A percentile compares a stretch with the other conserved stretches of the same genome.
Conservation (phyloP, 1,284 basidiomycete species). For the Ceratobasidium papillatum region DNA sequence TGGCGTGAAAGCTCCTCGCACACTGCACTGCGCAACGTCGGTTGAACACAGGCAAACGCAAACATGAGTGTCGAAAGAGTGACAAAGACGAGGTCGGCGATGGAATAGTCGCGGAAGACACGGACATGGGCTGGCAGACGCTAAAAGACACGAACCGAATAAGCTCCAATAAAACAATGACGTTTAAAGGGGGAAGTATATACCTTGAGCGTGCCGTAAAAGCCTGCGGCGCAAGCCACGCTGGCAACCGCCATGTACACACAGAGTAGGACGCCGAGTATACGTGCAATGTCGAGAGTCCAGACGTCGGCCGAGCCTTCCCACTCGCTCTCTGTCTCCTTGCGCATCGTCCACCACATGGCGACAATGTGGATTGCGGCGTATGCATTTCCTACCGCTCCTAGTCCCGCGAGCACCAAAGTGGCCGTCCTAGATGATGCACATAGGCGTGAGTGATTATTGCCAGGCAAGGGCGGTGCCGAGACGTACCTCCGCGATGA, state of each 20-base stretch:
- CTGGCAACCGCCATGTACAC: conserved; percentile 71
- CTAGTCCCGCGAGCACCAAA: conserved; percentile 63
- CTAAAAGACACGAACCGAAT: conserved; percentile 51
- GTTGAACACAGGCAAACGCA: conserved; percentile 67
- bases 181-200: conserved; percentile 34
- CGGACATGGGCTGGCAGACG: conserved; percentile 64
- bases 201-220: conserved; percentile 74
- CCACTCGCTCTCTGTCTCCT: conserved; percentile 65
- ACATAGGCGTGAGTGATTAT: not conserved
- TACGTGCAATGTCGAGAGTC: conserved; percentile 66
- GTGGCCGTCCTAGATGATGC: conserved; percentile 43
- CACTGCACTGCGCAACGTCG: conserved; percentile 61
- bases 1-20: conserved; percentile 78
- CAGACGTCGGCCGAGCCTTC: conserved; percentile 67
- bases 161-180: conserved; percentile 3
- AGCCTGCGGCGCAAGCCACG: conserved; percentile 66
- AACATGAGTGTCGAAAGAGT: conserved; percentile 63
- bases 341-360: conserved; percentile 64
- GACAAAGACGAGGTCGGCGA: conserved; percentile 75
- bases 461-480: not conserved
- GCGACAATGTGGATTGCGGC: conserved; percentile 65
- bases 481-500: conserved; percentile 17
- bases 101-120: conserved; percentile 74
- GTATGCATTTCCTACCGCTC: conserved; percentile 63
- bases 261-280: conserved; percentile 71